A percentile compares a stretch with the other conserved stretches of the same genome.
phyloP scores from a whole-genome alignment of 345 rosid genomes.

The Triadica sebifera region DNA sequence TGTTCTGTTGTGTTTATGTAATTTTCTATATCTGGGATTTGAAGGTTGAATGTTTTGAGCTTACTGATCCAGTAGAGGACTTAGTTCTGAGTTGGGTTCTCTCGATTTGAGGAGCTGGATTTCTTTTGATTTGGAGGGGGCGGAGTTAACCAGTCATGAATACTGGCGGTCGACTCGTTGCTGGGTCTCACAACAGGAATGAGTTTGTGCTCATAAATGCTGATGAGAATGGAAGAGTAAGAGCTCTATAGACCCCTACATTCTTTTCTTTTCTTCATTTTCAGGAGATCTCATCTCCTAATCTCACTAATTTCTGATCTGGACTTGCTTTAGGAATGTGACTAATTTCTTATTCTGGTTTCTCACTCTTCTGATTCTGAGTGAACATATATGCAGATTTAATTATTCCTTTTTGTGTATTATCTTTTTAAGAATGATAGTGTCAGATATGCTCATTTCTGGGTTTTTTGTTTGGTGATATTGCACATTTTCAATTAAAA shows the following conservation, averaged over 20 bases:
- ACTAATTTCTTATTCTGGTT: not conserved
- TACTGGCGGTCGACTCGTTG: conserved; percentile 88
- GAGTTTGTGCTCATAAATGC: conserved; percentile 94
- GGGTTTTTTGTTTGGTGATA: not conserved
- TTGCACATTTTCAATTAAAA: not conserved
- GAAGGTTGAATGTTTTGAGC: conserved; percentile 1
- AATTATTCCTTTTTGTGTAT: not conserved
- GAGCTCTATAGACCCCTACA: conserved; percentile 18
- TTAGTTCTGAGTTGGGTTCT: conserved; percentile 15
- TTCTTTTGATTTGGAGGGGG: conserved; percentile 16
- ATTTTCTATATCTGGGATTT: not conserved
- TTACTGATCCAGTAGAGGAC: conserved; percentile 3
- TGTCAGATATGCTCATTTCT: not conserved
- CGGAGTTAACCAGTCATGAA: conserved; percentile 42
- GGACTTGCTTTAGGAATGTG: conserved; percentile 14
- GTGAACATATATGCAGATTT: not conserved
- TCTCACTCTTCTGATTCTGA: not conserved
- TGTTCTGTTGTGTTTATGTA: not conserved
- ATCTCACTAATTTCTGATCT: conserved; percentile 37
- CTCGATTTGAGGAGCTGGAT: conserved; percentile 12
- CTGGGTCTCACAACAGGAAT: conserved; percentile 94
- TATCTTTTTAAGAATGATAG: not conserved
- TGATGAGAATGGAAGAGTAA: conserved; percentile 77
- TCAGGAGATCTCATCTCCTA: not conserved
- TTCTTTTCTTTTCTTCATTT: conserved; percentile 4